Percentiles rank a stretch among this genome's conserved stretches.
phyloP scores from a whole-genome alignment of 495 filamentous ascomycete species.

The Venustampulla echinocandica region DNA sequence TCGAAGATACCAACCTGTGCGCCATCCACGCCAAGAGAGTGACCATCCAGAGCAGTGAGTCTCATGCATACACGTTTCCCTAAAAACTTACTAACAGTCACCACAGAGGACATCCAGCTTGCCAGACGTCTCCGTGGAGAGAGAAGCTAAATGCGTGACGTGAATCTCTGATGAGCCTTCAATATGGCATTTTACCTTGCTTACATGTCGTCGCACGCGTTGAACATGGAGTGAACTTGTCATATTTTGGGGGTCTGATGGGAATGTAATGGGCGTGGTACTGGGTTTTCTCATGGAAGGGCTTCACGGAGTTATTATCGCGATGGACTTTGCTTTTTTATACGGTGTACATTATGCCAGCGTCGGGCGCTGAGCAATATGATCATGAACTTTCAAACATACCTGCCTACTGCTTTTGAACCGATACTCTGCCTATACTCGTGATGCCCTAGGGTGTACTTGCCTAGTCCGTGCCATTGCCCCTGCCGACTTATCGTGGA shows the following conservation, averaged over 20 bases:
- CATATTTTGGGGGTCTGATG: not conserved
- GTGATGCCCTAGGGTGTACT: no score
- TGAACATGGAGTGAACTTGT: not conserved
- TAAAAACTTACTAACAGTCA: not conserved
- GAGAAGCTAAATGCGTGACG: constrained; percentile 40
- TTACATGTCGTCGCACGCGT: not conserved
- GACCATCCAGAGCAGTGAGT: constrained; percentile 56
- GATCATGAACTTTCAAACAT: not conserved
- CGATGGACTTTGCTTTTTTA: not conserved
- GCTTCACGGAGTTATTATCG: not conserved
- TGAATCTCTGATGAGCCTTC: not conserved
- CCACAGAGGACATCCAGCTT: constrained; percentile 84
- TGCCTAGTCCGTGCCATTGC: no score
- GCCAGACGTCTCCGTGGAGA: constrained; percentile 94
- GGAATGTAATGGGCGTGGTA: not conserved
- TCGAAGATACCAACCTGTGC: constrained; percentile 99
- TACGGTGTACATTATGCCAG: not conserved
- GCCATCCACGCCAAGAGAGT: constrained; percentile 99
- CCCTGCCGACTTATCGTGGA: no score
- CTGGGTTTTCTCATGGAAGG: not conserved
- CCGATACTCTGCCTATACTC: no score
- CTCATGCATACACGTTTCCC: not conserved
- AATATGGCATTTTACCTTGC: no score
- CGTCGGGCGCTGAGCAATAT: not conserved
- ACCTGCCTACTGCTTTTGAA: no score